Evolutionary conservation across 2,329 filamentous ascomycete species (phyloP).

Genomic region (Colletotrichum tanaceti): DNA sequence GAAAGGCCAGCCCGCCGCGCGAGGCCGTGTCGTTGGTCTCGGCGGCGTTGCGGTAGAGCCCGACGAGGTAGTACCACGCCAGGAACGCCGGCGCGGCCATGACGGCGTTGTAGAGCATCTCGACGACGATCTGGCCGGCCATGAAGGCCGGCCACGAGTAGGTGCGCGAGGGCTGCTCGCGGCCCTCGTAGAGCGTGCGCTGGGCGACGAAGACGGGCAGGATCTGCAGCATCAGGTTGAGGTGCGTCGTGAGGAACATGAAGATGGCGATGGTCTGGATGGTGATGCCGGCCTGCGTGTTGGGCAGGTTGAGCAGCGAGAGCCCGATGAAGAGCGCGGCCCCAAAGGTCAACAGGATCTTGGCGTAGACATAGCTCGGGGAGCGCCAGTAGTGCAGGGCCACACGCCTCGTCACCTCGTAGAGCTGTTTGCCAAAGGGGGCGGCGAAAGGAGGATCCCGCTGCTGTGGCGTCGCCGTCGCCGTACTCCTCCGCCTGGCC

Average conservation of each 20-base stretch:
- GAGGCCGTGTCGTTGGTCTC: conserved; percentile 57
- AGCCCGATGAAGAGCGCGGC: conserved; percentile 71
- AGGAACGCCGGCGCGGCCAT: conserved; percentile 70
- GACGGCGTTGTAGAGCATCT: conserved; percentile 74
- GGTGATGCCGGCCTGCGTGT: conserved; percentile 73
- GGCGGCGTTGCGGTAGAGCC: conserved; percentile 68
- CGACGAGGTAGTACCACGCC: conserved; percentile 76
- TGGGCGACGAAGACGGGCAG: conserved; percentile 76
- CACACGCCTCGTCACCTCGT: conserved; percentile 70
- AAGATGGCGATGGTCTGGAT: conserved; percentile 79
- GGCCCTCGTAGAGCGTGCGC: conserved; percentile 73
- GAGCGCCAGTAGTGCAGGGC: conserved; percentile 84
- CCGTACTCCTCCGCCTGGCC: conserved; percentile 42
- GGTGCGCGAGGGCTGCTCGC: conserved; percentile 72
- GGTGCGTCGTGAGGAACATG: conserved; percentile 78
- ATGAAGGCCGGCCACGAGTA: conserved; percentile 77
- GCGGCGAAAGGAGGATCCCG: conserved; percentile 69
- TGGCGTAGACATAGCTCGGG: conserved; percentile 80
- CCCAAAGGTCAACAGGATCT: conserved; percentile 67
- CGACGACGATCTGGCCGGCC: conserved; percentile 72
- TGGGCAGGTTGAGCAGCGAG: conserved; percentile 71
- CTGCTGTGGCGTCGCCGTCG: conserved; percentile 47
- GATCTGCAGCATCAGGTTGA: conserved; percentile 70
- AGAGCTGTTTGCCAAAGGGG: conserved; percentile 70
- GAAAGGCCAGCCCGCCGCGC: conserved; percentile 71